Evolutionary conservation across 1,284 basidiomycete genomes (phyloP), one percentile per base, ranked within the genome.

Genomic region (Ganoderma resinaceum): DNA sequence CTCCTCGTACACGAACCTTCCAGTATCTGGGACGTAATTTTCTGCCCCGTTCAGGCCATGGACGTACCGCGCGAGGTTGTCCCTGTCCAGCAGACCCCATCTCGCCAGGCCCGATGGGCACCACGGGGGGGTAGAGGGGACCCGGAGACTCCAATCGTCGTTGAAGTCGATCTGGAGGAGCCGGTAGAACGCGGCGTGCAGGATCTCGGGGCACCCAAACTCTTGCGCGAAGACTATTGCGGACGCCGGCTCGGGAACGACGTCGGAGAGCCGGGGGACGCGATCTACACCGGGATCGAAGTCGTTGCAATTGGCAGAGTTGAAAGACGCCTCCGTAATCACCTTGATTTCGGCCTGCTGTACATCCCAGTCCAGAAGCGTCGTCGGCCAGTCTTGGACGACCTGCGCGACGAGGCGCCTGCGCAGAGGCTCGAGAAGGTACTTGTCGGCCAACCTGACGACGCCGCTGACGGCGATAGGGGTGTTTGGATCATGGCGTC

Each of bases 131-230:
- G 9, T 2, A 26, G 38, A 8, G 7, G 29, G 31, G 26, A 3
- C 63, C 23, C 53, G 57, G 33, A 64, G 49, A 61, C 61, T 67
- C 67, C 67, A 69, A 58, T 71, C 67, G 55, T 38, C 46, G n/a
- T 38, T 33, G 38, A 59, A 29, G 40, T 59, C 57, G 29, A 65
- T 66, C 31, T 61, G 55, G 4, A 38, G 58, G 59, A 91, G 82
- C 69, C 91, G 89, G 76, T 91, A 91, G 73, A 91, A 85, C 0
- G 89, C 89, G 18, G 88, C 83, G 3, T 87, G 86, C 14, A 92
- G 82, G 65, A 91, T 74, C 1, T 82, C 78, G 3, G 81, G 78
- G 0, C 90, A 74, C 46, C 82, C 82, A 66, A 91, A 85, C 65
- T 90, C 86, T 33, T 86, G 78, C 0, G 89, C 89, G 69, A 91